Evolutionary conservation across 1,284 basidiomycete species (phyloP), one percentile per base, ranked within the genome.

Genomic region (Trichosporon sp.): DNA sequence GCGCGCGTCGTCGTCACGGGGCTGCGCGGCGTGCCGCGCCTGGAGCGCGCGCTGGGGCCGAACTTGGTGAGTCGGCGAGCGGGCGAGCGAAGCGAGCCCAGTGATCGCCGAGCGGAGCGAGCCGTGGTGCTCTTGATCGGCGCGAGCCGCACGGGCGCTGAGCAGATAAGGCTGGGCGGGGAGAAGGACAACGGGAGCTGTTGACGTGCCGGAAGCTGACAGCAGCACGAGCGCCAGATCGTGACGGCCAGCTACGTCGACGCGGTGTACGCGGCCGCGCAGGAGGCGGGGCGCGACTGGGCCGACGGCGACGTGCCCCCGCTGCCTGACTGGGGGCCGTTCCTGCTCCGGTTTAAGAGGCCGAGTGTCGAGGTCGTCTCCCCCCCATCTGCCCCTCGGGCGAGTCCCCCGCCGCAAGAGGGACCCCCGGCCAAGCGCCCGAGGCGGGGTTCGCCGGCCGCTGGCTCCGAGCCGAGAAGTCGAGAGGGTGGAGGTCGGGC

Each of bases 1-100:
- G 76, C 76, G 12, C 62, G 70, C 2, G 31, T 81, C 5, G 72
- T 80, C 9, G 56, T 83, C 15, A 82, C 79, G 9, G 78, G 75
- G 2, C 67, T 83, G 5, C 72, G 72, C 31, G 82, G 82, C 0
- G 68, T 77, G 44, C 76, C 79, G 56, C 70, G 82, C 32, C 62
- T 83, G 44, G 64, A 69, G 11, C 71, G 76, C 23, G 75, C 75
- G 3, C 27, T 83, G 8, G 78, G 67, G 2, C 3, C 13, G 0
- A 31, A 35, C 15, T 11, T 65, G 2, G 68, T 68, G 42, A 35
- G 66, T 74, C 9, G 15, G 15, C 7, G 7, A 15, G 38, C 13
- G 38, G 9, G 21, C 47, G 47, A 51, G 47, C 2, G 47, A 2
- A 3, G 47, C 47, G 47, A 51, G 47, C 47, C 13, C 38, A 42